Evolutionary conservation across 2,329 filamentous ascomycete species (phyloP).

Genomic region (Cladosporium sphaerospermum): DNA sequence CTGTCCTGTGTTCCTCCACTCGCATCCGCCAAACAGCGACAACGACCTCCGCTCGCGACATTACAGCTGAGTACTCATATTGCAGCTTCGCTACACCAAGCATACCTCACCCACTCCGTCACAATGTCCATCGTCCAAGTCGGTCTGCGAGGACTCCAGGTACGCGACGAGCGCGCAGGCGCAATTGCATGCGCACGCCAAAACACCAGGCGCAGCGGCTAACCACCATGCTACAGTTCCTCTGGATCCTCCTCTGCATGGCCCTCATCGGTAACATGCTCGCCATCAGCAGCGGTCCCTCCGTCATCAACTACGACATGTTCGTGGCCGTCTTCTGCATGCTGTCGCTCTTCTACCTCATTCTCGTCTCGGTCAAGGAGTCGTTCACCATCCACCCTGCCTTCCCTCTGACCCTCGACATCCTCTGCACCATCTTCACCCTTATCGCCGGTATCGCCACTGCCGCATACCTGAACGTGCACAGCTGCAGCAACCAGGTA

Average conservation of each 20-base stretch:
- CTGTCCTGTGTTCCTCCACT: too few species aligned
- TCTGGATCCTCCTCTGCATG: constrained; percentile 56
- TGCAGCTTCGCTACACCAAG: too few species aligned
- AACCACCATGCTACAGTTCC: constrained; percentile 39
- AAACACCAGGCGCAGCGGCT: background rate
- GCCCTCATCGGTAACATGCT: constrained; percentile 59
- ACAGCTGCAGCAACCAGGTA: constrained; percentile 60
- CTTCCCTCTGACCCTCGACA: constrained; percentile 52
- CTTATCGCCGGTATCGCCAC: constrained; percentile 66
- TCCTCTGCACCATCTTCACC: constrained; percentile 58
- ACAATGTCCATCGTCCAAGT: constrained; percentile 21
- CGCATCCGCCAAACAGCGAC: too few species aligned
- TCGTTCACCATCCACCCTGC: constrained; percentile 46
- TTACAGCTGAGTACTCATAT: too few species aligned
- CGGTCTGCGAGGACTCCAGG: constrained; percentile 24
- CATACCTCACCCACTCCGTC: background rate
- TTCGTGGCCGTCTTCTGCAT: constrained; percentile 63
- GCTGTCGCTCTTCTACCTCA: constrained; percentile 58
- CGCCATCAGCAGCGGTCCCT: constrained; percentile 38
- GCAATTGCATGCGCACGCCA: constrained; percentile 1
- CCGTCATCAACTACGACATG: constrained; percentile 57
- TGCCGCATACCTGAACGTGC: constrained; percentile 60
- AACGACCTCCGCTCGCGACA: too few species aligned
- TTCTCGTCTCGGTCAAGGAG: constrained; percentile 51
- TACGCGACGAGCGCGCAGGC: constrained; percentile 11